These are phyloP conservation scores for Astrocystis sublimbata DNA, from an alignment of 495 filamentous ascomycete genomes.

Conservation along the genomic window DNA sequence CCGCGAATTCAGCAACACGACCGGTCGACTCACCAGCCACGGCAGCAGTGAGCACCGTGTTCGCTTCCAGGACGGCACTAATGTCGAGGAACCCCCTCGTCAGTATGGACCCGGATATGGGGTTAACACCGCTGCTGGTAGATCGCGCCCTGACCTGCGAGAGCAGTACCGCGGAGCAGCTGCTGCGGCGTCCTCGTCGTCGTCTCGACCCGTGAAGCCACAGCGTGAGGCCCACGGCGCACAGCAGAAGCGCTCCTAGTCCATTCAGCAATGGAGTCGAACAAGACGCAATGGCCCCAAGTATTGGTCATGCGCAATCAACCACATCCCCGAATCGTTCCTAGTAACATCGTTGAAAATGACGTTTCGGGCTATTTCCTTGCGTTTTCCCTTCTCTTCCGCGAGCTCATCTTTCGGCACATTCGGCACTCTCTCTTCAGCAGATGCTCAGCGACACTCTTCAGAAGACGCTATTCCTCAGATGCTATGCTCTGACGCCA, in stretches of 20 bases:
- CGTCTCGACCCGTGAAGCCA: not conserved
- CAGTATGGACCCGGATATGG: not conserved
- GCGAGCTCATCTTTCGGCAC: not conserved
- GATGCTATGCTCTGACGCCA: not conserved
- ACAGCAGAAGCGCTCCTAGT: not conserved
- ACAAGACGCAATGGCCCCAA: not conserved
- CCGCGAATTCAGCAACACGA: not conserved
- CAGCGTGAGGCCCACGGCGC: not conserved
- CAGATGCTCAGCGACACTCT: not conserved
- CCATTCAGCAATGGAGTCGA: not conserved
- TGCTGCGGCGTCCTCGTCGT: no score
- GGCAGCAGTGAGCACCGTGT: slow-evolving; percentile 10
- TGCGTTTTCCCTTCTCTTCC: no score
- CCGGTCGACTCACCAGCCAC: not conserved
- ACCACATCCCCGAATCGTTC: not conserved
- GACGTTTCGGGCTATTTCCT: not conserved
- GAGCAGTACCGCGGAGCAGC: not conserved
- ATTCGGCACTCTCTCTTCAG: no score
- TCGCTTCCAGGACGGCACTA: slow-evolving; percentile 4
- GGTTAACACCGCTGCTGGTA: not conserved
- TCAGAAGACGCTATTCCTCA: not conserved
- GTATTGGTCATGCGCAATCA: not conserved
- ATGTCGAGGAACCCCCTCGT: not conserved
- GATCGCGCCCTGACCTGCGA: not conserved
- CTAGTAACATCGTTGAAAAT: not conserved